Evolutionary conservation across 768 basidiomycete species (phyloP), one percentile per base, ranked within the genome.

Genomic region (Boletus reticulatus): DNA sequence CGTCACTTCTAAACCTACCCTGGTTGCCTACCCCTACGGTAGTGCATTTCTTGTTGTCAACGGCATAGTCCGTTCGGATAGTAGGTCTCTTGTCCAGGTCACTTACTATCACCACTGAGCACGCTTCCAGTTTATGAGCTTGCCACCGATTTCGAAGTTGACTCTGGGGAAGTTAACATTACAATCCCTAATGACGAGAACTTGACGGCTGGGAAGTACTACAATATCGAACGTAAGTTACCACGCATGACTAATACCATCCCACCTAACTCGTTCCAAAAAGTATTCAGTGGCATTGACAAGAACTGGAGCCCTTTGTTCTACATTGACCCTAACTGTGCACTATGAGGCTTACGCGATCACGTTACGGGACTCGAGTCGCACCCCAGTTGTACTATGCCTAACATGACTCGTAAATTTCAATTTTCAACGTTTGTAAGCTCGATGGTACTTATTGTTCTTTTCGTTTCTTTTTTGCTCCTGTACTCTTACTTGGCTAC

Each of bases 271-370:
- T 49, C 16, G 6, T 36, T 22, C 42, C 41, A 22, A 3, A 5
- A 50, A 76, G 73, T 74, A n/a, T 62, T 72, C 39, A 72, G 68
- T 24, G 68, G 72, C 42, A 70, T 72, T 39, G 73, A 67, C n/a
- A 59, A 7, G 7, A 29, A 72, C 46, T 50, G 37, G 44, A 70
- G 70, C 62, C 53, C 59, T 1, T 0, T 29, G 17, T 74, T 76
- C 52, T 53, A 55, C 6, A 74, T 75, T 13, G 17, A 3, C 22
- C 22, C 1, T 7, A 2, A 29, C 27, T 29, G 27, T 24, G 24
- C 9, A 6, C 27, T 29, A 29, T 29, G 27, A 29, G 9, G 27
- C 27, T 29, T 29, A 9, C 9, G 27, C 27, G 27, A 29, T 29
- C 27, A 29, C 27, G 9, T 9, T 27, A 8, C 27, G 27, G 27